Percentiles rank a stretch among this genome's conserved stretches.
These are phyloP conservation scores for Aphanomyces invadans DNA, from an alignment of 352 stramenopile genomes.

Conservation along the genomic window DNA sequence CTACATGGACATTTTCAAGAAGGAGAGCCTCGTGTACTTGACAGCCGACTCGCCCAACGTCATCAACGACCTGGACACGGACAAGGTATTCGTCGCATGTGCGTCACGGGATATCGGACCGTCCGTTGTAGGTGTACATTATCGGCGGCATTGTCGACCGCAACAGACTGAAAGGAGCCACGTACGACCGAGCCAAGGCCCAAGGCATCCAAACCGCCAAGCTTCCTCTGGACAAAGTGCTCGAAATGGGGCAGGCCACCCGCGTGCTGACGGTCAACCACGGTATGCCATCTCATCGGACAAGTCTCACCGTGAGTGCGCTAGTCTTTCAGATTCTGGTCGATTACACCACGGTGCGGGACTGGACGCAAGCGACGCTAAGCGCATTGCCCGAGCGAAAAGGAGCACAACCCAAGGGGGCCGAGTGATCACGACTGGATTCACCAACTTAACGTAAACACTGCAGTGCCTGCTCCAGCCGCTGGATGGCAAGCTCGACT, in stretches of 20 bases:
- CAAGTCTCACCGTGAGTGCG: no score
- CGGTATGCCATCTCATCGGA: no score
- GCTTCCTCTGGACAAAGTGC: conserved; percentile 82
- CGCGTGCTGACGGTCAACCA: conserved; percentile 86
- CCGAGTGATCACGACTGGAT: conserved; percentile 19
- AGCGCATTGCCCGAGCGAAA: conserved; percentile 62
- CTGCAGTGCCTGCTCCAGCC: conserved; percentile 64
- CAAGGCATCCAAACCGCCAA: conserved; percentile 89
- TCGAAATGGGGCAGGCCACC: conserved; percentile 63
- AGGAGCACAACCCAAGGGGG: conserved; percentile 45
- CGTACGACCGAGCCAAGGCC: conserved; percentile 85
- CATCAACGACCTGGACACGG: conserved; percentile 75
- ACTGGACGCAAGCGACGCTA: conserved; percentile 70
- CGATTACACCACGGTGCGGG: conserved; percentile 52
- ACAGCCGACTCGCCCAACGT: conserved; percentile 91
- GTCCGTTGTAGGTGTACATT: conserved; percentile 92
- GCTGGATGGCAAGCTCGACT: conserved; percentile 64
- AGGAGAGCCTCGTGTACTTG: conserved; percentile 89
- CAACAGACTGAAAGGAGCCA: conserved; percentile 92
- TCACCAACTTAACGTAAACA: conserved; percentile 43
- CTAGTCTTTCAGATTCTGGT: conserved; percentile 77
- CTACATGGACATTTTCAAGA: conserved; percentile 72
- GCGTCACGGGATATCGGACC: no score
- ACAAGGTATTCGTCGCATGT: no score
- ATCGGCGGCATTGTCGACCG: conserved; percentile 97